These are phyloP conservation scores for Apiosordaria backusii DNA, from an alignment of 495 filamentous ascomycete species.

Conservation along the genomic window DNA sequence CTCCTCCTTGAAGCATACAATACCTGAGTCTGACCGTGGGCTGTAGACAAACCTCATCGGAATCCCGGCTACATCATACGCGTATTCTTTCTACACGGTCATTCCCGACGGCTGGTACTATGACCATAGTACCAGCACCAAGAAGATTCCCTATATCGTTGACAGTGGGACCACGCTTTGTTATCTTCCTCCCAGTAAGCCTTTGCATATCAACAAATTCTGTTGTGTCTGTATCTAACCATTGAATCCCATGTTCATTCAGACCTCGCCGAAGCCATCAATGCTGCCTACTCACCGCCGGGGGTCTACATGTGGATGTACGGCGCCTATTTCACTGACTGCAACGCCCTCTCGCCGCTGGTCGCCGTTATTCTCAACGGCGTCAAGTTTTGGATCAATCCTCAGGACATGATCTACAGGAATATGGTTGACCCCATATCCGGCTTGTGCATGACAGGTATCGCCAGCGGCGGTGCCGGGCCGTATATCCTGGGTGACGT, in stretches of 20 bases:
- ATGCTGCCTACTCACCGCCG: constrained; percentile 51
- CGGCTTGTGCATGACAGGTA: constrained; percentile 47
- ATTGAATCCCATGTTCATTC: not conserved
- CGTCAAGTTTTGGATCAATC: constrained; percentile 51
- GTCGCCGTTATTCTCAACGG: constrained; percentile 52
- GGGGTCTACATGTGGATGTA: constrained; percentile 44
- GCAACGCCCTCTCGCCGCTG: constrained; percentile 51
- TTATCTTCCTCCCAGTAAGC: constrained; percentile 39
- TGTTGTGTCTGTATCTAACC: not conserved
- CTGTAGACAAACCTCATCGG: constrained; percentile 27
- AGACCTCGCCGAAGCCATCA: constrained; percentile 49
- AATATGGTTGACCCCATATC: constrained; percentile 38
- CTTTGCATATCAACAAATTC: not conserved
- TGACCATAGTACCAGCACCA: constrained; percentile 28
- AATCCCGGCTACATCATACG: constrained; percentile 23
- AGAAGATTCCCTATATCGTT: constrained; percentile 44
- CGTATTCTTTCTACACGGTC: constrained; percentile 43
- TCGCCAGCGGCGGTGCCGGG: constrained; percentile 41
- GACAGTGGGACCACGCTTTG: constrained; percentile 48
- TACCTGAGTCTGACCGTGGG: constrained; percentile 6
- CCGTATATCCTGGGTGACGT: constrained; percentile 57
- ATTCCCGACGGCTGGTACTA: constrained; percentile 40
- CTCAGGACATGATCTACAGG: constrained; percentile 51
- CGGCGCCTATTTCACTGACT: constrained; percentile 53
- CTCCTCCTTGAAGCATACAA: not conserved